Conservation (phyloP, 2,329 filamentous ascomycete genomes). For the Claviceps sp. region DNA sequence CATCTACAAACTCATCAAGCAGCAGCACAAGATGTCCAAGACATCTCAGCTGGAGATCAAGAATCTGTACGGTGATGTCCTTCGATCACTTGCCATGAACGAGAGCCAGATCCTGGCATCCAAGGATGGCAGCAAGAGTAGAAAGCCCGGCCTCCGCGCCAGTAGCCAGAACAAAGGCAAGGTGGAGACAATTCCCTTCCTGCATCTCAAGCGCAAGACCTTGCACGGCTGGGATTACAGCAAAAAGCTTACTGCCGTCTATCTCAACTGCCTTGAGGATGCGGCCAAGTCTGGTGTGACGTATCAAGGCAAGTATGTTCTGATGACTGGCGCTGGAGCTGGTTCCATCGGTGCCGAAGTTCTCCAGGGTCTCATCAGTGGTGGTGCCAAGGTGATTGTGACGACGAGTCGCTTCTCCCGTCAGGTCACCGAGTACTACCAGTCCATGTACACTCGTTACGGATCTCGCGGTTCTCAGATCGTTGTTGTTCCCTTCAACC, state of each 20-base stretch:
- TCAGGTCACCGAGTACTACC: constrained; percentile 97
- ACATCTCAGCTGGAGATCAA: constrained; percentile 95
- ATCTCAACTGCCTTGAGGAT: constrained; percentile 82
- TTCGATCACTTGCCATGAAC: constrained; percentile 93
- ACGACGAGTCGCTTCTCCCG: constrained; percentile 95
- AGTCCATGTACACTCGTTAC: constrained; percentile 92
- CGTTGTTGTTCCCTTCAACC: constrained; percentile 97
- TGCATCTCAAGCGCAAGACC: constrained; percentile 89
- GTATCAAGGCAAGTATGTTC: constrained; percentile 86
- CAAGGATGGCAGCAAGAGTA: constrained; percentile 61
- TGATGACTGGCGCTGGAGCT: constrained; percentile 97
- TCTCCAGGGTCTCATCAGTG: constrained; percentile 86
- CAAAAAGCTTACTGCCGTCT: constrained; percentile 91
- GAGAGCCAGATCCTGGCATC: constrained; percentile 85
- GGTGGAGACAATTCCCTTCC: constrained; percentile 92
- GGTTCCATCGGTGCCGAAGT: constrained; percentile 97
- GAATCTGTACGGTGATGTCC: constrained; percentile 82
- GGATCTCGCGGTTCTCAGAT: constrained; percentile 91
- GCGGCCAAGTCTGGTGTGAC: constrained; percentile 78
- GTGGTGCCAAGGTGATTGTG: constrained; percentile 91
- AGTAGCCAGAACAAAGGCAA: constrained; percentile 65
- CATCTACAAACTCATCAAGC: constrained; percentile 96
- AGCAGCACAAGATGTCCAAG: constrained; percentile 96
- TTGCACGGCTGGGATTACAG: constrained; percentile 97
- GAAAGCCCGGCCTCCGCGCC: constrained; percentile 37